Percentiles rank a stretch among this genome's conserved stretches.
Evolutionary conservation across 139 green algal genomes (phyloP).

Genomic region (Micractinium conductrix): DNA sequence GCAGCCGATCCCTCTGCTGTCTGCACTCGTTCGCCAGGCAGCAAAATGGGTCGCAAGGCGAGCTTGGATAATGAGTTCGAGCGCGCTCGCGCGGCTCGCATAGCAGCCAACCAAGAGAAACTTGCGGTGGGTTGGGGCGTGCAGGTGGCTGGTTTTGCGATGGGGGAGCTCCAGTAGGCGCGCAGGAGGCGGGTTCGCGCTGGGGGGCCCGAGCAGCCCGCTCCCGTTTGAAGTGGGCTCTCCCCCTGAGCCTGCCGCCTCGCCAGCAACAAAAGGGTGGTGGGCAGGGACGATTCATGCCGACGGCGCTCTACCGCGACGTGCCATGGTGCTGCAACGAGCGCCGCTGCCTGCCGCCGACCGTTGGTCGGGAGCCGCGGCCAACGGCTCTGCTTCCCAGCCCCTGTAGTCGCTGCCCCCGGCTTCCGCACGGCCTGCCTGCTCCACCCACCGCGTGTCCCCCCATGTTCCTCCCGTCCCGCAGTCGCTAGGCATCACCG

Average conservation of each 20-base stretch:
- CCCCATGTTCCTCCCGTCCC: background rate
- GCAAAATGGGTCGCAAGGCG: too few relatives aligned
- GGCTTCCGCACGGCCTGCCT: background rate
- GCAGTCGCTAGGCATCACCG: constrained; percentile 47
- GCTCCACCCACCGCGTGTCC: background rate
- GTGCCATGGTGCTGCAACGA: background rate
- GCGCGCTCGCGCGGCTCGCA: constrained; percentile 47
- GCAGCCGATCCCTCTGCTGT: too few relatives aligned
- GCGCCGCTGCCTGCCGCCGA: background rate
- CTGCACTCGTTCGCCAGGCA: too few relatives aligned
- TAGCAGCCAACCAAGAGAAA: constrained; percentile 58
- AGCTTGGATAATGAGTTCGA: constrained; percentile 70
- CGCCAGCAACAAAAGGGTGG: background rate
- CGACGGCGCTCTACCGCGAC: background rate
- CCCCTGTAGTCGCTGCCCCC: background rate
- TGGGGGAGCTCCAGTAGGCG: too few relatives aligned
- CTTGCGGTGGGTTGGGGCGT: constrained; percentile 45
- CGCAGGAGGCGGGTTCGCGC: background rate
- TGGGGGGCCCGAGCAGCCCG: background rate
- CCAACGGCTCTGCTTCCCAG: background rate
- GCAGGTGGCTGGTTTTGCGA: background rate
- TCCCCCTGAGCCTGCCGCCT: background rate
- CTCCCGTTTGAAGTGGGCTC: background rate
- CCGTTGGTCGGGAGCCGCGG: background rate
- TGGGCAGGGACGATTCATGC: too few relatives aligned